Percentiles rank a stretch among this genome's conserved stretches.
Evolutionary conservation across 192 early-diverging fungal genomes (phyloP).

Genomic region (Coemansia aciculifera): DNA sequence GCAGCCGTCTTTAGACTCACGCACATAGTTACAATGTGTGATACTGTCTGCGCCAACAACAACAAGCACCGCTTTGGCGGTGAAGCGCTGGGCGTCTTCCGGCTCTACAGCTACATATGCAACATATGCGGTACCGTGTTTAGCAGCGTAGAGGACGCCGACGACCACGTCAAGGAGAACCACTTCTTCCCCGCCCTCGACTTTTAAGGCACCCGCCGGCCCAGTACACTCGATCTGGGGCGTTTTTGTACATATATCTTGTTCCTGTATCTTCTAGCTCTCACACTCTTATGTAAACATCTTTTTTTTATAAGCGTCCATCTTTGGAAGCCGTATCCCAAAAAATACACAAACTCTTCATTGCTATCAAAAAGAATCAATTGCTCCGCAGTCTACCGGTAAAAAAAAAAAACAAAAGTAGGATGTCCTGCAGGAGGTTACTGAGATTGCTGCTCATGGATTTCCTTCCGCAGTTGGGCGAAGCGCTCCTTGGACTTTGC

Average conservation of each 20-base stretch:
- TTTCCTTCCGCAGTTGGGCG: conserved; percentile 37
- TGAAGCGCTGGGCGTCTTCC: conserved; percentile 27
- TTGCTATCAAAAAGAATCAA: neutral
- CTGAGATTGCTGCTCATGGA: conserved; percentile 22
- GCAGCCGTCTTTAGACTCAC: neutral
- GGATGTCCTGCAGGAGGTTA: conserved; percentile 2
- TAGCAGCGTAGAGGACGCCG: conserved; percentile 23
- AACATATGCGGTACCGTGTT: conserved; percentile 48
- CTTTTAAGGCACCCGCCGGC: conserved; percentile 8
- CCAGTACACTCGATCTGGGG: neutral
- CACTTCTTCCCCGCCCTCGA: conserved; percentile 54
- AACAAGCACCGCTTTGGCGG: conserved; percentile 21
- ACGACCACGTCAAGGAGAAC: conserved; percentile 47
- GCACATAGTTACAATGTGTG: conserved; percentile 14
- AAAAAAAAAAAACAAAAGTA: neutral
- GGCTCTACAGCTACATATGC: conserved; percentile 41
- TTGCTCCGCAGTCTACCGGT: neutral
- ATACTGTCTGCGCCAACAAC: conserved; percentile 14
- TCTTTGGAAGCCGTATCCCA: neutral
- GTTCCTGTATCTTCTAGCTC: conserved; percentile 1
- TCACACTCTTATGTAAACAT: neutral
- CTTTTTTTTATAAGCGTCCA: neutral
- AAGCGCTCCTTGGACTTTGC: conserved; percentile 48
- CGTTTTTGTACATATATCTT: neutral
- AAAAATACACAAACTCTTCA: conserved; percentile 1